phyloP scores from a whole-genome alignment of 768 basidiomycete species.

The Russula vinacea region DNA sequence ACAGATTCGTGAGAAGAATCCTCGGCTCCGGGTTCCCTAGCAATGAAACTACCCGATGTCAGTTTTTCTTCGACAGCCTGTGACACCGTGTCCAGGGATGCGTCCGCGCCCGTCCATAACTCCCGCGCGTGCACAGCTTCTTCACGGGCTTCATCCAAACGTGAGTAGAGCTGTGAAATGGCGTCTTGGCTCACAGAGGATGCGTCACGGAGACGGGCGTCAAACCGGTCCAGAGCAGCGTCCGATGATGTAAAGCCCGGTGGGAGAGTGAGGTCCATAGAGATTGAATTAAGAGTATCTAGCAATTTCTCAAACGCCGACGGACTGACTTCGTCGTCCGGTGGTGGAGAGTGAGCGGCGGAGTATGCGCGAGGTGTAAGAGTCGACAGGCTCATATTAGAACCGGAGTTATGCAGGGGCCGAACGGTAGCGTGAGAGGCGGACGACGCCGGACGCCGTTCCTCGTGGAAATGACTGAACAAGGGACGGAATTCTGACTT shows the following conservation, averaged over 20 bases:
- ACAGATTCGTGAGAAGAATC: slow-evolving; percentile 13
- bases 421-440: slow-evolving; percentile 50
- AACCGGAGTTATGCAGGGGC: slow-evolving; percentile 47
- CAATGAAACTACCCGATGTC: slow-evolving; percentile 7
- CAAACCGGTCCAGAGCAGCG: slow-evolving; percentile 44
- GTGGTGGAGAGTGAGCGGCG: slow-evolving; percentile 23
- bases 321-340: slow-evolving; percentile 44
- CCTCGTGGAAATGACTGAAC: slow-evolving; percentile 53
- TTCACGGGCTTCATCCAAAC: slow-evolving; percentile 49
- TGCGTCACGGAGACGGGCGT: slow-evolving; percentile 48
- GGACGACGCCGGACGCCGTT: slow-evolving; percentile 49
- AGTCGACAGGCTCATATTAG: slow-evolving; percentile 47
- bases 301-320: slow-evolving; percentile 46
- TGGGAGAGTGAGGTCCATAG: slow-evolving; percentile 35
- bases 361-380: slow-evolving; percentile 12
- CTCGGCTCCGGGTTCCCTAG: slow-evolving; percentile 6
- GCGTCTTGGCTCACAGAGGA: slow-evolving; percentile 46
- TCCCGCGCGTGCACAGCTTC: slow-evolving; percentile 50
- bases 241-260: slow-evolving; percentile 39
- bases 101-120: slow-evolving; percentile 45
- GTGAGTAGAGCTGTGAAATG: slow-evolving; percentile 50
- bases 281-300: slow-evolving; percentile 52
- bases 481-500: slow-evolving; percentile 62
- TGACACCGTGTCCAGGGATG: slow-evolving; percentile 45
- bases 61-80: slow-evolving; percentile 48